These are phyloP conservation scores for Cyathus pygmaeus DNA, from an alignment of 1,284 basidiomycete species.

Conservation along the genomic window DNA sequence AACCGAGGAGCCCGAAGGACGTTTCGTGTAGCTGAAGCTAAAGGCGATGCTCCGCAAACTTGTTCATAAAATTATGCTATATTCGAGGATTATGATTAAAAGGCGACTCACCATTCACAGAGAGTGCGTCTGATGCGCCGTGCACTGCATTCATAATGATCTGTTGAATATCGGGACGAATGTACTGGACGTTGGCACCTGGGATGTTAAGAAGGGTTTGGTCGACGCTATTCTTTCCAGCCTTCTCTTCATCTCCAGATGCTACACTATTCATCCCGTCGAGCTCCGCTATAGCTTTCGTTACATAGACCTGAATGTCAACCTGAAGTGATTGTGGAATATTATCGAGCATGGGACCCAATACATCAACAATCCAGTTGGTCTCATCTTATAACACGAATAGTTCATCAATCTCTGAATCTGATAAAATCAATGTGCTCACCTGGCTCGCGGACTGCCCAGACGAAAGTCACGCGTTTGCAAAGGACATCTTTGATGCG, in stretches of 20 bases:
- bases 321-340: slow-evolving; percentile 32
- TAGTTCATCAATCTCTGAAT: slow-evolving; percentile 6
- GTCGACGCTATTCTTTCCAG: not conserved
- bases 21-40: not conserved
- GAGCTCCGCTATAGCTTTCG: slow-evolving; percentile 31
- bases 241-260: not conserved
- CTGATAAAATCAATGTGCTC: slow-evolving; percentile 8
- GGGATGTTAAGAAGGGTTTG: not conserved
- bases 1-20: slow-evolving; percentile 19
- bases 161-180: not conserved
- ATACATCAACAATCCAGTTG: slow-evolving; percentile 6
- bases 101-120: slow-evolving; percentile 40
- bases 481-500: slow-evolving; percentile 26
- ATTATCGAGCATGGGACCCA: slow-evolving; percentile 30
- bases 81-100: not conserved
- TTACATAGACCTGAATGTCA: slow-evolving; percentile 45
- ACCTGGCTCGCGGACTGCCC: slow-evolving; percentile 50
- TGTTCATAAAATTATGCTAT: not conserved
- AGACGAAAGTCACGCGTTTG: slow-evolving; percentile 46
- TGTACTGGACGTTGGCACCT: not conserved
- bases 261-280: slow-evolving; percentile 11
- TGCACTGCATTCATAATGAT: not conserved
- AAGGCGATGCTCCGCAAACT: not conserved
- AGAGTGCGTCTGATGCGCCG: slow-evolving; percentile 20
- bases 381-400: not conserved